These are phyloP conservation scores for Hymenochaete sp. DNA, from an alignment of 1,284 basidiomycete genomes.

Conservation along the genomic window DNA sequence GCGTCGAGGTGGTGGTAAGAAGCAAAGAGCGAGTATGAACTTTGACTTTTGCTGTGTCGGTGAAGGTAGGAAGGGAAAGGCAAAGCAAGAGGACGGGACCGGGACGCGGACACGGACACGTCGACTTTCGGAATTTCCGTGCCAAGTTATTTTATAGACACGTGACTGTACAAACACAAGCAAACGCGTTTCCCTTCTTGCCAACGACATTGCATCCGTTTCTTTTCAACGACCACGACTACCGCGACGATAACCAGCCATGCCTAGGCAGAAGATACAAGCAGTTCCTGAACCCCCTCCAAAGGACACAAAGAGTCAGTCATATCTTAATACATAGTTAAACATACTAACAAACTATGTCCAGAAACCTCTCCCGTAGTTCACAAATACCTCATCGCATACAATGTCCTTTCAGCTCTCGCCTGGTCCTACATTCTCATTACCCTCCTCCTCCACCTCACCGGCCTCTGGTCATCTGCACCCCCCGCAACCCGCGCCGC, in stretches of 20 bases:
- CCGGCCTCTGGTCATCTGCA: constrained; percentile 27
- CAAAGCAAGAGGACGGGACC: neutral
- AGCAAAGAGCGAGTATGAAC: no score
- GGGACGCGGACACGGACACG: constrained; percentile 5
- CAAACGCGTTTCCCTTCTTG: no score
- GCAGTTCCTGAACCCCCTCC: neutral
- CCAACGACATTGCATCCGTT: neutral
- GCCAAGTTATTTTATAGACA: no score
- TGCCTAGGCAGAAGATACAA: neutral
- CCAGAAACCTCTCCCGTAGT: constrained; percentile 9
- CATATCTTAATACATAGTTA: no score
- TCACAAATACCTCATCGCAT: constrained; percentile 64
- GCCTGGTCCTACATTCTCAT: constrained; percentile 71
- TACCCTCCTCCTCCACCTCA: constrained; percentile 13
- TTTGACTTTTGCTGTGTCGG: no score
- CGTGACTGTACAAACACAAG: no score
- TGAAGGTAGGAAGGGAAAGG: no score
- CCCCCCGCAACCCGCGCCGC: constrained; percentile 39
- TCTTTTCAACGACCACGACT: neutral
- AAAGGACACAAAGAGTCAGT: neutral
- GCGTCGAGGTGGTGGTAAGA: no score
- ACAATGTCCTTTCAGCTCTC: constrained; percentile 66
- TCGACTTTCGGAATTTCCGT: constrained; percentile 3
- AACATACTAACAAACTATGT: no score
- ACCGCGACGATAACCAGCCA: neutral